These are phyloP conservation scores for Meripilus lineatus DNA, from an alignment of 1,284 basidiomycete species.

Conservation along the genomic window DNA sequence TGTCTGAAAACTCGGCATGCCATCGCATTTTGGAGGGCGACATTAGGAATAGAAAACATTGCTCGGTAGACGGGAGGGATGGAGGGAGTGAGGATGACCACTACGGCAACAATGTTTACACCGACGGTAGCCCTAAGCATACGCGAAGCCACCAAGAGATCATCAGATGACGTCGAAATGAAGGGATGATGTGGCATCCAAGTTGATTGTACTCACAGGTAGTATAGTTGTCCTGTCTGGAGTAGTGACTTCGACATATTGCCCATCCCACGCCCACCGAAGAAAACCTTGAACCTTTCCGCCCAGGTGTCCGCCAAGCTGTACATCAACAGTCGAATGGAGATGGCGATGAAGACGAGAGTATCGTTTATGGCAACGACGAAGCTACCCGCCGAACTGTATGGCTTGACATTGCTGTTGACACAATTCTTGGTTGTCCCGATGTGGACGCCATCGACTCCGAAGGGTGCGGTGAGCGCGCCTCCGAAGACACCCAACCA, in stretches of 20 bases:
- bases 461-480: background rate
- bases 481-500: background rate
- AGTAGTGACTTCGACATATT: background rate
- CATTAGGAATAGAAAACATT: slow-evolving; percentile 21
- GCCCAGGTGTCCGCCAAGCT: background rate
- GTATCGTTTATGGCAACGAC: background rate
- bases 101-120: slow-evolving; percentile 18
- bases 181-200: background rate
- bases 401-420: background rate
- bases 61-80: slow-evolving; percentile 14
- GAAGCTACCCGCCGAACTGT: background rate
- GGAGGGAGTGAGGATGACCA: slow-evolving; percentile 16
- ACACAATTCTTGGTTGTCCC: background rate
- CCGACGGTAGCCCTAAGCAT: slow-evolving; percentile 19
- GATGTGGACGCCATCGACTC: background rate
- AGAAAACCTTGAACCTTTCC: background rate
- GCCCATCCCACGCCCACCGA: background rate
- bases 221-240: background rate
- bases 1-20: slow-evolving; percentile 25
- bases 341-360: background rate
- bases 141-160: background rate
- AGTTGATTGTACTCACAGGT: background rate
- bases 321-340: background rate
- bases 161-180: background rate
- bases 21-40: slow-evolving; percentile 24